Base-by-base conservation (phyloP, 306 rosid species). In the Citrullus amarus region DNA sequence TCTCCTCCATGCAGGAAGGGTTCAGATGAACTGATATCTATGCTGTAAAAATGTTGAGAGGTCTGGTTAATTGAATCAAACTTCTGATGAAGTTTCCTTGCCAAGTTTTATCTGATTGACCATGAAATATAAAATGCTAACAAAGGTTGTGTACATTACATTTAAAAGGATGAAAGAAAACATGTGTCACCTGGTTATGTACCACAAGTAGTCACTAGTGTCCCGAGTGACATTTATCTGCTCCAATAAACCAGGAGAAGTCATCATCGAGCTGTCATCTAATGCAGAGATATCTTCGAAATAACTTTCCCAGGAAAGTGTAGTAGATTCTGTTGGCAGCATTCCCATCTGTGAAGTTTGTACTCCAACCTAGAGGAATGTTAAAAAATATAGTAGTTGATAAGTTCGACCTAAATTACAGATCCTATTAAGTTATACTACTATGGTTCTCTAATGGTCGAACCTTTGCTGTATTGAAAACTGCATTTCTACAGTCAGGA, bases 381-480 rank as follows among this genome's bases (percentile, higher is more conserved):
- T 43, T 12, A 54, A 7, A 61, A 75, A 75, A 54, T 18, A 22
- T 56, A 36, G 54, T 2, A 0, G 43, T 14, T 18, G 2, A 30
- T 58, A 22, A 77, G 80, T 57, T 59, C 53, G 32, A 77, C 36
- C 57, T 77, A 25, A 25, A 77, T 43, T 57, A 1, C 8, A 20
- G 38, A 71, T 46, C 36, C 65, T 59, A 77, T 50, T 20, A 76
- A 34, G 63, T 17, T 32, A 17, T 38, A 75, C 34, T 71, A 32
- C 43, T 57, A 18, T 36, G 80, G 6, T 17, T 78, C 22, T 32
- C 61, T 50, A 84, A 34, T 87, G 75, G 36, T 43, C n/a, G 18
- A 43, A 95, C 98, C 90, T 92, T 95, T 41, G 98, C 98, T 36
- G 98, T 95, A 68, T 95, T 95, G 70, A 90, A 92, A 74, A 95